Conservation (phyloP, 108 stramenopile species). For the Mediolabrus comicus region DNA sequence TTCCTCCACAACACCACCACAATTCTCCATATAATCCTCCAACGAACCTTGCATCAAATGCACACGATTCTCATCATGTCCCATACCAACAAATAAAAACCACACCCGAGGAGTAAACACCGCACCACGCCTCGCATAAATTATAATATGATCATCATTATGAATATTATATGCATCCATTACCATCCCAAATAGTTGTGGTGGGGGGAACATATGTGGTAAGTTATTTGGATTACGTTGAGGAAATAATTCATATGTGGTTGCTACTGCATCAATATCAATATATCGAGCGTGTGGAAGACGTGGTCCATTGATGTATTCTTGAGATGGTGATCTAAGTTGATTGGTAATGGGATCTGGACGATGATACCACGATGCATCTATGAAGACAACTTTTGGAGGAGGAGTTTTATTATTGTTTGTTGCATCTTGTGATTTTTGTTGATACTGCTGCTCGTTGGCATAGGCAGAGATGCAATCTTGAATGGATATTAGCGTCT, state of each 20-base stretch:
- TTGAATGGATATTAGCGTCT: slow-evolving; percentile 27
- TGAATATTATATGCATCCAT: slow-evolving; percentile 73
- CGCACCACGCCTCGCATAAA: slow-evolving; percentile 63
- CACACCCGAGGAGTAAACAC: slow-evolving; percentile 64
- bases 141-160: slow-evolving; percentile 57
- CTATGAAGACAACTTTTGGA: slow-evolving; percentile 31
- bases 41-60: slow-evolving; percentile 74
- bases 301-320: slow-evolving; percentile 61
- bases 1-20: slow-evolving; percentile 56
- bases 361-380: slow-evolving; percentile 45
- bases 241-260: slow-evolving; percentile 21
- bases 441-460: neutral
- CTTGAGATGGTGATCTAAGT: slow-evolving; percentile 41
- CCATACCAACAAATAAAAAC: slow-evolving; percentile 71
- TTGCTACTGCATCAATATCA: slow-evolving; percentile 68
- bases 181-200: slow-evolving; percentile 50
- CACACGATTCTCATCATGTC: slow-evolving; percentile 50
- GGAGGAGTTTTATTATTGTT: neutral
- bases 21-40: slow-evolving; percentile 58
- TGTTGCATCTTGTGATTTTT: neutral
- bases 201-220: slow-evolving; percentile 81
- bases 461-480: slow-evolving; percentile 12
- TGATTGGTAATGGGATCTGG: slow-evolving; percentile 17
- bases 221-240: slow-evolving; percentile 32
- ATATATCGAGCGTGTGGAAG: slow-evolving; percentile 55